Evolutionary conservation across 2,329 filamentous ascomycete genomes (phyloP).

Genomic region (Colletotrichum tabaci): DNA sequence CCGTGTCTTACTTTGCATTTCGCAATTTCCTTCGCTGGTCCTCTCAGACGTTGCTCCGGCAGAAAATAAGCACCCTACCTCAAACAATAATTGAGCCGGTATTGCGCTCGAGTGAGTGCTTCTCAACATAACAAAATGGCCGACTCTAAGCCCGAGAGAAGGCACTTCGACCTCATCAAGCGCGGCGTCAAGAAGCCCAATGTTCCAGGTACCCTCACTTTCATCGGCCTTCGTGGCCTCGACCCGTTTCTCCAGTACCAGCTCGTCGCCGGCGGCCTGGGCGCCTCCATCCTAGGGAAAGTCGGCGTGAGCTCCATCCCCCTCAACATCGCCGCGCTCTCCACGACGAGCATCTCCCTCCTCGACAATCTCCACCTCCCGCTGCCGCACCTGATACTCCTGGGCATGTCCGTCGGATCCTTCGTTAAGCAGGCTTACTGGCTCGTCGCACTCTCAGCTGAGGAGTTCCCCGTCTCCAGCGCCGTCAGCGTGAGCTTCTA

Average conservation of each 20-base stretch:
- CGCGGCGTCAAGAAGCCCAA: slow-evolving; percentile 55
- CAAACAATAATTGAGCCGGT: background rate
- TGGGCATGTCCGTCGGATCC: slow-evolving; percentile 67
- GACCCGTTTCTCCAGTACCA: slow-evolving; percentile 52
- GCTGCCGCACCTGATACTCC: slow-evolving; percentile 64
- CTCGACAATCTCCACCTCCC: slow-evolving; percentile 63
- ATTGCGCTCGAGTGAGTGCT: slow-evolving; percentile 2
- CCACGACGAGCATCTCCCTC: slow-evolving; percentile 47
- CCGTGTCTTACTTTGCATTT: background rate
- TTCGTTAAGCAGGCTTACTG: slow-evolving; percentile 71
- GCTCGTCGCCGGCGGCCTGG: slow-evolving; percentile 52
- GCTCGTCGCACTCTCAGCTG: slow-evolving; percentile 61
- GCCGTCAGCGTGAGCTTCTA: slow-evolving; percentile 63
- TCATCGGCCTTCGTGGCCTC: slow-evolving; percentile 56
- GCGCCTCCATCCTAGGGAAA: slow-evolving; percentile 61
- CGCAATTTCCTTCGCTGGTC: background rate
- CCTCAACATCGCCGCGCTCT: slow-evolving; percentile 57
- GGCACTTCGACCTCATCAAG: slow-evolving; percentile 52
- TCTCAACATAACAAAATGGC: slow-evolving; percentile 19
- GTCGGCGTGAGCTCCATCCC: slow-evolving; percentile 61
- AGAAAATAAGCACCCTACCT: background rate
- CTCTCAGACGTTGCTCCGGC: background rate
- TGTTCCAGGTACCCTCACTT: slow-evolving; percentile 54
- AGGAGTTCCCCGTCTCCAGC: slow-evolving; percentile 62
- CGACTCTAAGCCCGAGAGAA: slow-evolving; percentile 19